Conservation (phyloP, 129 eudicot species). For the Sambucus nigra region DNA sequence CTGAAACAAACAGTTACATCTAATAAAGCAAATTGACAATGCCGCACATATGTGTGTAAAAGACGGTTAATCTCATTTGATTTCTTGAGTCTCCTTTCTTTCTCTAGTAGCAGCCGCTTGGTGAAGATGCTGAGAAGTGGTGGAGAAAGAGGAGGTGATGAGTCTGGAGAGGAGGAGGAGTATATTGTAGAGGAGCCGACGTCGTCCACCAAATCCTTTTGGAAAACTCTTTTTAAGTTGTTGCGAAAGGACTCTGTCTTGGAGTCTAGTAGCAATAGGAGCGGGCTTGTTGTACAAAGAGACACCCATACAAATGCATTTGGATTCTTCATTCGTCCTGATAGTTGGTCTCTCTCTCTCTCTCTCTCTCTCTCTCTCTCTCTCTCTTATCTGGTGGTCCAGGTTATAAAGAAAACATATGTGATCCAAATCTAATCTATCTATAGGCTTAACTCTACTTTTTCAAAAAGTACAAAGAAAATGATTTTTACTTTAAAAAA, state of each 20-base stretch:
- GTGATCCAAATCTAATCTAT: no score
- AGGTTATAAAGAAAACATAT: no score
- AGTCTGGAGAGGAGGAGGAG: slow-evolving; percentile 13
- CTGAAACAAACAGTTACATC: no score
- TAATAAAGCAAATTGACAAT: no score
- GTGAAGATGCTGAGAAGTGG: neutral
- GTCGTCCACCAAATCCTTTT: slow-evolving; percentile 4
- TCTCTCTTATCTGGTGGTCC: no score
- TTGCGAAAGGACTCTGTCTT: neutral
- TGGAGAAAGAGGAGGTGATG: neutral
- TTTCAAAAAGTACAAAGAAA: no score
- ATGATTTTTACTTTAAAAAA: no score
- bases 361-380: neutral
- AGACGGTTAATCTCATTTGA: neutral
- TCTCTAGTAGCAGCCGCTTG: neutral
- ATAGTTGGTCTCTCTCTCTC: slow-evolving; percentile 8
- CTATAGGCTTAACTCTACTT: no score
- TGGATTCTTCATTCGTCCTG: slow-evolving; percentile 14
- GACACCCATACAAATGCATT: neutral
- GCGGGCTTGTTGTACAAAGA: neutral
- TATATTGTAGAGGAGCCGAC: slow-evolving; percentile 5
- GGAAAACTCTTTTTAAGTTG: slow-evolving; percentile 12
- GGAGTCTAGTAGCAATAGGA: no score
- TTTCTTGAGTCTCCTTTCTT: neutral
- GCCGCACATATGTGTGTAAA: no score